A percentile compares a stretch with the other conserved stretches of the same genome.
These are phyloP conservation scores for Camelina laxa DNA, from an alignment of 345 rosid species.

Conservation along the genomic window DNA sequence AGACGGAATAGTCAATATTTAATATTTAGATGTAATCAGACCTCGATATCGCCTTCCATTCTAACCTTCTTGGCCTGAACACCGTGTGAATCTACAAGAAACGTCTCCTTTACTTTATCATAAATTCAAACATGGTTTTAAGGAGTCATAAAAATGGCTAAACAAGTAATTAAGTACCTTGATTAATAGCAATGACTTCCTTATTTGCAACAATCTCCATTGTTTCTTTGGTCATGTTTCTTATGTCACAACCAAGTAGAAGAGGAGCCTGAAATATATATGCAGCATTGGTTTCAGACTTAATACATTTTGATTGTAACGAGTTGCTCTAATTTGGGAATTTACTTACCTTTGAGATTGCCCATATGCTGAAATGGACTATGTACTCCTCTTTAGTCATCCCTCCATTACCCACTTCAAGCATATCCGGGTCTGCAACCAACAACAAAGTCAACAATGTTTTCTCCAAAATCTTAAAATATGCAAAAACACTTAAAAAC, in stretches of 20 bases:
- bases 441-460: slow-evolving; percentile 18
- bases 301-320: not conserved
- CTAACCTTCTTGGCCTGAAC: slow-evolving; percentile 82
- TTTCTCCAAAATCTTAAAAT: not conserved
- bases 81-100: slow-evolving; percentile 65
- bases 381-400: slow-evolving; percentile 83
- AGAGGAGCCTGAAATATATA: slow-evolving; percentile 62
- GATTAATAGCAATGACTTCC: slow-evolving; percentile 85
- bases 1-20: not conserved
- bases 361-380: slow-evolving; percentile 94
- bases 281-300: slow-evolving; percentile 11
- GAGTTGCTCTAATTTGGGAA: not conserved
- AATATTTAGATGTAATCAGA: slow-evolving; percentile 16
- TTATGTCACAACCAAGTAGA: slow-evolving; percentile 81
- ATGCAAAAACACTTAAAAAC: not conserved
- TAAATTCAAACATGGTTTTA: slow-evolving; percentile 7
- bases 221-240: slow-evolving; percentile 65
- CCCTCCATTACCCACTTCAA: slow-evolving; percentile 98
- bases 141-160: not conserved
- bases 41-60: slow-evolving; percentile 71
- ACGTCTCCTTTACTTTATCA: not conserved
- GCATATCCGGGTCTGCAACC: slow-evolving; percentile 94
- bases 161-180: slow-evolving; percentile 51
- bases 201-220: slow-evolving; percentile 61
- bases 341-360: slow-evolving; percentile 75